Conservation (phyloP, 1,139 yeast species). For the Suhomyces panamericanus region DNA sequence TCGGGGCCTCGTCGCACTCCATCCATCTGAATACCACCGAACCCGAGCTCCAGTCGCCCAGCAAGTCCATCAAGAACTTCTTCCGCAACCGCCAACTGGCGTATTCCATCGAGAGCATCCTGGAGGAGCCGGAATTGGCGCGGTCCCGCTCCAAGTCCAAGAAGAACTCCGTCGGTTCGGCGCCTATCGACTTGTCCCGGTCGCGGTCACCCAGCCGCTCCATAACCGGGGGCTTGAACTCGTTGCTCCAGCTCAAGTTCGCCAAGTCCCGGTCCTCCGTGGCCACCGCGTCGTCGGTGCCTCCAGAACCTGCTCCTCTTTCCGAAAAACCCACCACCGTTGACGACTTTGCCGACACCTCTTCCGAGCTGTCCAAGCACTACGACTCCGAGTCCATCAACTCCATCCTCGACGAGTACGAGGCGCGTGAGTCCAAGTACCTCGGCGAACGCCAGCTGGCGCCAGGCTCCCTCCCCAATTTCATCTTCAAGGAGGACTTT, state of each 20-base stretch:
- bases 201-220: slow-evolving; percentile 16
- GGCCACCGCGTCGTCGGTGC: slow-evolving; percentile 1
- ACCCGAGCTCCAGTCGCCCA: slow-evolving; percentile 25
- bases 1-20: background rate
- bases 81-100: slow-evolving; percentile 29
- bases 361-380: slow-evolving; percentile 23
- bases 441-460: background rate
- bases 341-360: slow-evolving; percentile 47
- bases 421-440: slow-evolving; percentile 14
- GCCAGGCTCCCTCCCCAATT: slow-evolving; percentile 11
- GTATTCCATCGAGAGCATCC: slow-evolving; percentile 30
- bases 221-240: slow-evolving; percentile 13
- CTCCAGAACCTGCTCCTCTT: slow-evolving; percentile 1
- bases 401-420: slow-evolving; percentile 35
- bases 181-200: slow-evolving; percentile 12
- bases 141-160: slow-evolving; percentile 2
- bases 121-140: slow-evolving; percentile 26
- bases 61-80: slow-evolving; percentile 29
- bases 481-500: slow-evolving; percentile 35
- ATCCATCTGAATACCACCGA: background rate
- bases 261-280: slow-evolving; percentile 25
- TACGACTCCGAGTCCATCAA: slow-evolving; percentile 35
- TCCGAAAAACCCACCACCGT: slow-evolving; percentile 24
- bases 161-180: slow-evolving; percentile 10
- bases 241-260: slow-evolving; percentile 25